A percentile compares a stretch with the other conserved stretches of the same genome.
Evolutionary conservation across 495 filamentous ascomycete genomes (phyloP).

Genomic region (Astrothelium macrocarpum): DNA sequence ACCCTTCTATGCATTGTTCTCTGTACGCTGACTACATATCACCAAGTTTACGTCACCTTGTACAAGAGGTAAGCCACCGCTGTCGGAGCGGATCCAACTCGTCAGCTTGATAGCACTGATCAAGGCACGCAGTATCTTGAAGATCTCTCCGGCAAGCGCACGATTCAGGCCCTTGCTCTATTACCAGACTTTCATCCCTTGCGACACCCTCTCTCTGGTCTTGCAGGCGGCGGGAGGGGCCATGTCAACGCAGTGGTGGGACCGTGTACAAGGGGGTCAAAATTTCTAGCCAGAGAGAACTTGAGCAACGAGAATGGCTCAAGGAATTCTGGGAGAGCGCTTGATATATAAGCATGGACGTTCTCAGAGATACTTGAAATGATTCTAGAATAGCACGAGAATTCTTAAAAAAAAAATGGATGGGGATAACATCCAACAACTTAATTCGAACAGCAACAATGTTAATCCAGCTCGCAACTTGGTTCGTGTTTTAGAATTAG

Average conservation of each 20-base stretch:
- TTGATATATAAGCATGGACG: too few species aligned
- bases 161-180: conserved; percentile 21
- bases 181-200: conserved; percentile 21
- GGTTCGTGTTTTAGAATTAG: too few species aligned
- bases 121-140: not conserved
- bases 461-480: too few species aligned
- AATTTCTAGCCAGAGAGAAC: too few species aligned
- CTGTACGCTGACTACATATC: conserved; percentile 23
- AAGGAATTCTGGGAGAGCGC: too few species aligned
- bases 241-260: conserved; percentile 14
- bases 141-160: not conserved
- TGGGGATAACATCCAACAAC: too few species aligned
- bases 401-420: too few species aligned
- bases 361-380: too few species aligned
- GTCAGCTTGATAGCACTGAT: not conserved
- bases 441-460: too few species aligned
- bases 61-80: not conserved
- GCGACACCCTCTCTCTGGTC: conserved; percentile 20
- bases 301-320: too few species aligned
- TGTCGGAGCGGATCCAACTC: not conserved
- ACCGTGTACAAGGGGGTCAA: too few species aligned
- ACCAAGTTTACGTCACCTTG: conserved; percentile 43
- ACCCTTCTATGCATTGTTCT: conserved; percentile 49
- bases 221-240: conserved; percentile 24
- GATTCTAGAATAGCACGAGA: too few species aligned